These are phyloP conservation scores for Vachellia pachyceras DNA, from an alignment of 306 rosid species.

Conservation along the genomic window DNA sequence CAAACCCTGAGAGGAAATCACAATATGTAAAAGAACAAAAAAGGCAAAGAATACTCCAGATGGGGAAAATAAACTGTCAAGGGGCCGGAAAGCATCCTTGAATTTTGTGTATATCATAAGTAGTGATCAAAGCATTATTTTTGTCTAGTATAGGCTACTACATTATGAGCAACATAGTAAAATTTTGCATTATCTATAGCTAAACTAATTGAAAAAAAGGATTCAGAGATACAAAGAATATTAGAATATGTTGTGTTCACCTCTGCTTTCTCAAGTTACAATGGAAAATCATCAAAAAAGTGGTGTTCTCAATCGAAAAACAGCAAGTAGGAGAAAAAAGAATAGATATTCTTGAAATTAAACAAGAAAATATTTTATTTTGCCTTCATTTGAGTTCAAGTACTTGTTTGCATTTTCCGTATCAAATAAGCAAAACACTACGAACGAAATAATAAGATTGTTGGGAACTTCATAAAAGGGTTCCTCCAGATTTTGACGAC, in stretches of 20 bases:
- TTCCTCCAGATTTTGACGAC: neutral
- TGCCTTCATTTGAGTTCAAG: slow-evolving; percentile 13
- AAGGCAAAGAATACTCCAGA: slow-evolving; percentile 11
- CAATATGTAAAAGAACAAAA: slow-evolving; percentile 33
- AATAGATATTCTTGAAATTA: neutral
- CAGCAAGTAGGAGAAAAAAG: neutral
- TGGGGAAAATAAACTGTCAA: neutral
- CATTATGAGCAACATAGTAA: neutral
- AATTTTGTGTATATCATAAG: slow-evolving; percentile 6
- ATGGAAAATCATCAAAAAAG: neutral
- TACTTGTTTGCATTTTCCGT: slow-evolving; percentile 2
- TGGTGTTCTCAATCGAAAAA: neutral
- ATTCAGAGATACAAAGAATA: slow-evolving; percentile 20
- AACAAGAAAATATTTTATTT: slow-evolving; percentile 7
- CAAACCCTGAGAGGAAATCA: slow-evolving; percentile 66
- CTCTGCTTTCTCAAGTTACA: slow-evolving; percentile 1
- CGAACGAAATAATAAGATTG: neutral
- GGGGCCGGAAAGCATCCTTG: neutral
- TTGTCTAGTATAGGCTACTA: neutral
- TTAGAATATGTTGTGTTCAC: slow-evolving; percentile 9
- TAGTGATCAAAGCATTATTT: slow-evolving; percentile 2
- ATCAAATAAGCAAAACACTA: neutral
- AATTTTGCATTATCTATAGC: slow-evolving; percentile 23
- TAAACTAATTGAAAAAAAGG: neutral
- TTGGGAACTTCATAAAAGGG: neutral